A percentile compares a stretch with the other conserved stretches of the same genome.
phyloP scores from a whole-genome alignment of 495 filamentous ascomycete species.

The Elaphomyces granulatus region DNA sequence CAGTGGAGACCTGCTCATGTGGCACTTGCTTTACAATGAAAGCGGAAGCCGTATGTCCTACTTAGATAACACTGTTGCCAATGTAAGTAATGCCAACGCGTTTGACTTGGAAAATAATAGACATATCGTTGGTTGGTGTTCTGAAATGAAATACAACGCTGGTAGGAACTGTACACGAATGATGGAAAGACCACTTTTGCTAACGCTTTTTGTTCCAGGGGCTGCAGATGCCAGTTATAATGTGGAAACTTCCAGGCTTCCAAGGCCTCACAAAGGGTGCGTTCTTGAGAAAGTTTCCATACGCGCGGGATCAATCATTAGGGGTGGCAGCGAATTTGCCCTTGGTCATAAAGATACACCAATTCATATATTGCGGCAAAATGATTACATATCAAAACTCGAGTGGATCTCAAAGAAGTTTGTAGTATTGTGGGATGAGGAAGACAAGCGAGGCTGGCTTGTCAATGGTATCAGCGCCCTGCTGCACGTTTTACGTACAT shows the following conservation, averaged over 20 bases:
- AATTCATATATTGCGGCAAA: too few species aligned
- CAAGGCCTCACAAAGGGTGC: too few species aligned
- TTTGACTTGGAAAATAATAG: conserved; percentile 3
- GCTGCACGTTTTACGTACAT: conserved; percentile 20
- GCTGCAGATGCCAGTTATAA: conserved; percentile 1
- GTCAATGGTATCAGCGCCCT: conserved; percentile 20
- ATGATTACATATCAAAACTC: too few species aligned
- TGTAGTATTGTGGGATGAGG: conserved; percentile 20
- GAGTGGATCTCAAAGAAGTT: conserved; percentile 14
- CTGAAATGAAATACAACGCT: conserved; percentile 4
- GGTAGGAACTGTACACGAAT: conserved; percentile 6
- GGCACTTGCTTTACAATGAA: conserved; percentile 14
- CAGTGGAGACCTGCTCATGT: conserved; percentile 10
- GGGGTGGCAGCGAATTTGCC: too few species aligned
- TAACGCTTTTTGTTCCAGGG: conserved; percentile 2
- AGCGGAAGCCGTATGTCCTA: conserved; percentile 9
- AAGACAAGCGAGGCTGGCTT: conserved; percentile 20
- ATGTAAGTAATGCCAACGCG: neutral
- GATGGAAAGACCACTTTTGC: neutral
- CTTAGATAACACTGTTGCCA: conserved; percentile 5
- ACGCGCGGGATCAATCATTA: too few species aligned
- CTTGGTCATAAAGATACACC: too few species aligned
- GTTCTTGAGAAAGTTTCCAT: too few species aligned
- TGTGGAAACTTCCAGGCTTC: conserved; percentile 3
- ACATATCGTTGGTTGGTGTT: conserved; percentile 12